Evolutionary conservation across 305 asterid species (phyloP).

Genomic region (Solanum hybrid): DNA sequence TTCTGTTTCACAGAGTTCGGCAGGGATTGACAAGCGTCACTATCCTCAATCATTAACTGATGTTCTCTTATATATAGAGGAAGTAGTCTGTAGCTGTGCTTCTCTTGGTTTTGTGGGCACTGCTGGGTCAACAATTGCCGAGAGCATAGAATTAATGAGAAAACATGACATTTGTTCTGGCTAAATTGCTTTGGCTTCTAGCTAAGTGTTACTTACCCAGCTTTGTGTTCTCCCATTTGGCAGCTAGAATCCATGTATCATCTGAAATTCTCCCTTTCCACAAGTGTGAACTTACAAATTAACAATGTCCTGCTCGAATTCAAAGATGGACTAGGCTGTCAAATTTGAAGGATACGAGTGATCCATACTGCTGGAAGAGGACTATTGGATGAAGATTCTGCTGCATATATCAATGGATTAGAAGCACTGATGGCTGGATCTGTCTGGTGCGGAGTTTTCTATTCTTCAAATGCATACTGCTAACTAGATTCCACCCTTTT

Average conservation of each 20-base stretch:
- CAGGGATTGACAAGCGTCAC: slow-evolving; percentile 25
- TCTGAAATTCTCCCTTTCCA: neutral
- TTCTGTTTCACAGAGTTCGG: slow-evolving; percentile 15
- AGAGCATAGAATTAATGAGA: slow-evolving; percentile 62
- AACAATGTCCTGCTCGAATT: neutral
- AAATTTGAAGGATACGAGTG: neutral
- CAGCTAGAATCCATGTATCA: neutral
- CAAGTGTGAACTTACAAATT: neutral
- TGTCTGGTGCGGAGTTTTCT: neutral
- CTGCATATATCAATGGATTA: neutral
- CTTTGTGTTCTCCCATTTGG: neutral
- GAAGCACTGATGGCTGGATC: neutral
- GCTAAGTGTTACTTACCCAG: neutral
- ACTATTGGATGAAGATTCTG: neutral
- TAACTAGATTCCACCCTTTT: neutral
- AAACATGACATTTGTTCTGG: slow-evolving; percentile 35
- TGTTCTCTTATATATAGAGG: slow-evolving; percentile 55
- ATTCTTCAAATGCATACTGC: neutral
- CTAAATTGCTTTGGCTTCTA: neutral
- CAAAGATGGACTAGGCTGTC: neutral
- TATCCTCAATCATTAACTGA: slow-evolving; percentile 37
- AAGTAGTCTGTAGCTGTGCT: slow-evolving; percentile 81
- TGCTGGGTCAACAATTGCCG: slow-evolving; percentile 86
- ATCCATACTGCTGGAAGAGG: neutral
- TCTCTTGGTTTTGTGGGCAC: slow-evolving; percentile 83